These are phyloP conservation scores for Yamagishiella unicocca DNA, from an alignment of 139 green algal species.

Conservation along the genomic window DNA sequence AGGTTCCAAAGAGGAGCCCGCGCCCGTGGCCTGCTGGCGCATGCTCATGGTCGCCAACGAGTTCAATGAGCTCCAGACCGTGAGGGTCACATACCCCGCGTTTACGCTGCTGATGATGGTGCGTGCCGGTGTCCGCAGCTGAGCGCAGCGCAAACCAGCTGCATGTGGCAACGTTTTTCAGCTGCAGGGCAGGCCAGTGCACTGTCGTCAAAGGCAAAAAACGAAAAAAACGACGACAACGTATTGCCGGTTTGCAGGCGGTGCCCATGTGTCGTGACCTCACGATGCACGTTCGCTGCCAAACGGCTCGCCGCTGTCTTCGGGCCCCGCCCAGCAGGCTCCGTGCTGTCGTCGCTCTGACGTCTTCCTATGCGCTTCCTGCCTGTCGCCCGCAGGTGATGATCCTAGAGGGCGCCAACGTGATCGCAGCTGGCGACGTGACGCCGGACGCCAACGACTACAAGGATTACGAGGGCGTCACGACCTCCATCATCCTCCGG, in stretches of 20 bases:
- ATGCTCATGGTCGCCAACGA: conserved; percentile 76
- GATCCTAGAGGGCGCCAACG: conserved; percentile 62
- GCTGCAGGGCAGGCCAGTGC: too few relatives aligned
- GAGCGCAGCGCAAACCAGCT: too few relatives aligned
- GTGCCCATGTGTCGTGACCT: too few relatives aligned
- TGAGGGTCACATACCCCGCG: conserved; percentile 54
- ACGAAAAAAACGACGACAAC: too few relatives aligned
- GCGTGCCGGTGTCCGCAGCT: neutral
- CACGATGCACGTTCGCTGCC: too few relatives aligned
- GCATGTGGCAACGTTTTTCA: too few relatives aligned
- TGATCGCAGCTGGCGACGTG: conserved; percentile 55
- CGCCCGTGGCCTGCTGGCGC: conserved; percentile 71
- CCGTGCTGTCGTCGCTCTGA: too few relatives aligned
- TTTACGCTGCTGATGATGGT: conserved; percentile 72
- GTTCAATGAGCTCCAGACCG: conserved; percentile 74
- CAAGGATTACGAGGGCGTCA: conserved; percentile 43
- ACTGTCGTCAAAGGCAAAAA: too few relatives aligned
- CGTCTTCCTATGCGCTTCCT: too few relatives aligned
- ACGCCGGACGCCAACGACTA: conserved; percentile 60
- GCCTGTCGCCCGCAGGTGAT: conserved; percentile 18
- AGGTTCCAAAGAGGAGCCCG: conserved; percentile 60
- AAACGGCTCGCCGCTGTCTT: too few relatives aligned
- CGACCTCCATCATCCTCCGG: conserved; percentile 66
- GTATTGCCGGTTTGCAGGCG: too few relatives aligned
- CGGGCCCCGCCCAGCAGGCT: too few relatives aligned